A percentile compares a stretch with the other conserved stretches of the same genome.
Evolutionary conservation across 139 green algal species (phyloP).

Genomic region (Zygnema cylindricum): DNA sequence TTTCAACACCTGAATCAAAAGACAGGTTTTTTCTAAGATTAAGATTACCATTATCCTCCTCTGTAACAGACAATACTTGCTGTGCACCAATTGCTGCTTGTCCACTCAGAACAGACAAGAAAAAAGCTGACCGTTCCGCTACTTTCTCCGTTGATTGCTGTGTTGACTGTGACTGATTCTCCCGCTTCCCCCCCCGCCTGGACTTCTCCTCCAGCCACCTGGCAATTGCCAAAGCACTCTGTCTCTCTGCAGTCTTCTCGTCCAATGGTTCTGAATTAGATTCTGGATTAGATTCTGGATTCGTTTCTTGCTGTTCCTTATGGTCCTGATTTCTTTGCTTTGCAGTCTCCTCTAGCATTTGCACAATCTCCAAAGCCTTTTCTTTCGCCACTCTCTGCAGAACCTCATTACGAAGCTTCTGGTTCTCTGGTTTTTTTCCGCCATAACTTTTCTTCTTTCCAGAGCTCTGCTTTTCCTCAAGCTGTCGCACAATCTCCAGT

Average conservation of each 20-base stretch:
- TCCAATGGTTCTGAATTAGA: too few relatives aligned
- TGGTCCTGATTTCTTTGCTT: too few relatives aligned
- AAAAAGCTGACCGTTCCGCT: background rate
- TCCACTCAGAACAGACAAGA: background rate
- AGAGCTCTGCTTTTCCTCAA: background rate
- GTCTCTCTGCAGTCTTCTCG: background rate
- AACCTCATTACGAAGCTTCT: too few relatives aligned
- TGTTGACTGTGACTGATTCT: background rate
- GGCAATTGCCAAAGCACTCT: background rate
- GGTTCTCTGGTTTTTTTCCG: too few relatives aligned
- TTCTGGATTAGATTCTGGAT: background rate
- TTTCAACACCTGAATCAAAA: background rate
- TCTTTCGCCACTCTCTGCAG: too few relatives aligned
- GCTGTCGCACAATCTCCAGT: background rate
- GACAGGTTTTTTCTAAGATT: background rate
- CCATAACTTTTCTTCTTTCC: background rate
- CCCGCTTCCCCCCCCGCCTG: background rate
- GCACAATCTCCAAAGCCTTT: background rate
- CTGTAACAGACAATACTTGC: background rate
- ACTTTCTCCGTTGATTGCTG: background rate
- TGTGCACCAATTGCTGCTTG: background rate
- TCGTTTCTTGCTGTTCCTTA: background rate
- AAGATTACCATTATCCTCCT: background rate
- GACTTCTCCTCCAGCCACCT: background rate
- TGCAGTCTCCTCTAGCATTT: background rate